Evolutionary conservation across 805 yeast species (phyloP).

Genomic region (Trichomonascus vanleenenianus): DNA sequence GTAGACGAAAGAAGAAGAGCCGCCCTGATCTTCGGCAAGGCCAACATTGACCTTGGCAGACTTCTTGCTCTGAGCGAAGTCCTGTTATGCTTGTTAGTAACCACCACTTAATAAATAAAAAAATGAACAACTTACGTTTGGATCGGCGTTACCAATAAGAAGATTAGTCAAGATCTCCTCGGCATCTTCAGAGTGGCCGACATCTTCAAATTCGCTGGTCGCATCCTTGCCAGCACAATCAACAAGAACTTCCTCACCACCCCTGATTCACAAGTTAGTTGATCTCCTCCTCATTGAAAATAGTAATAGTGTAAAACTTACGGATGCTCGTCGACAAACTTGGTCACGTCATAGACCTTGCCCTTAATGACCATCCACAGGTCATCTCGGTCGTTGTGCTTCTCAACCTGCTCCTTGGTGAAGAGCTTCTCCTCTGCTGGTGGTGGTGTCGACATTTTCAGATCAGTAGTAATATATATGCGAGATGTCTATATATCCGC

Average conservation of each 20-base stretch:
- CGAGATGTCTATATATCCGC: too few species aligned
- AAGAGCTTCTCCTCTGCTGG: conserved; percentile 17
- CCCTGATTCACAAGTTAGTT: conserved; percentile 29
- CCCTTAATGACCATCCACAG: conserved; percentile 67
- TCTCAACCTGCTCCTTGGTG: conserved; percentile 37
- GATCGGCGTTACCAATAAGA: conserved; percentile 74
- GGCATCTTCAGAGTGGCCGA: conserved; percentile 98
- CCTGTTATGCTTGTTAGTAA: conserved; percentile 3
- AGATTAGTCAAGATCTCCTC: conserved; percentile 62
- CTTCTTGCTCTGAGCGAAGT: background rate
- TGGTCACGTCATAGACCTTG: conserved; percentile 57
- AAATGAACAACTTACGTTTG: conserved; percentile 9
- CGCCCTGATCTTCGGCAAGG: conserved; percentile 17
- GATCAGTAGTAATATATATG: background rate
- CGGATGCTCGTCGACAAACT: conserved; percentile 55
- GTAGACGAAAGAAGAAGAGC: conserved; percentile 20
- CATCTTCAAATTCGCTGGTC: conserved; percentile 64
- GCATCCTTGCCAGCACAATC: conserved; percentile 82
- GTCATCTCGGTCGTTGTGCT: conserved; percentile 44
- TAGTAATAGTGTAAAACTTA: conserved; percentile 12
- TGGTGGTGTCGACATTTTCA: background rate
- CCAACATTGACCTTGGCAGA: conserved; percentile 4
- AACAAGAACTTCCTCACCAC: conserved; percentile 74
- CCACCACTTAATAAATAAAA: background rate
- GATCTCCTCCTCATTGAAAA: too few species aligned